A percentile compares a stretch with the other conserved stretches of the same genome.
These are phyloP conservation scores for Lipomyces yamanashiensis DNA, from an alignment of 805 yeast genomes.

Conservation along the genomic window DNA sequence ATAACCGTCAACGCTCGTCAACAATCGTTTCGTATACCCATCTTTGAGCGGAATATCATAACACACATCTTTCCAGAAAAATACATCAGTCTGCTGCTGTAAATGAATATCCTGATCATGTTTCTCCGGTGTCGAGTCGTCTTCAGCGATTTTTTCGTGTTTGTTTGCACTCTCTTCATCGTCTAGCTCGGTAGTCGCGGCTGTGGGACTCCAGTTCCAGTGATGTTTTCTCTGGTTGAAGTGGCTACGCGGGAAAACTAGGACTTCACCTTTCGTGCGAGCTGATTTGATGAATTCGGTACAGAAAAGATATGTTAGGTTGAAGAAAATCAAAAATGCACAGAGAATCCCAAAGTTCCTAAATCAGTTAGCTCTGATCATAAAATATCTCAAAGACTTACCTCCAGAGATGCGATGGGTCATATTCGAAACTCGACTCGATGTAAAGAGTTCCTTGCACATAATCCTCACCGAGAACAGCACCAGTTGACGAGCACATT, in stretches of 20 bases:
- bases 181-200: conserved; percentile 21
- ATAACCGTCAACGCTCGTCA: conserved; percentile 76
- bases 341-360: conserved; percentile 62
- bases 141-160: conserved; percentile 19
- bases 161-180: conserved; percentile 24
- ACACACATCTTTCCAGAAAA: conserved; percentile 78
- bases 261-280: conserved; percentile 33
- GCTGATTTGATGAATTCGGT: conserved; percentile 57
- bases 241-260: conserved; percentile 26
- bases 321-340: conserved; percentile 61
- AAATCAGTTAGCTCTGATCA: neutral
- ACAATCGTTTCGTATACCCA: conserved; percentile 59
- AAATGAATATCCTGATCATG: conserved; percentile 20
- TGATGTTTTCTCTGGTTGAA: conserved; percentile 8
- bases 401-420: conserved; percentile 58
- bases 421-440: conserved; percentile 51
- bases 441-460: conserved; percentile 62
- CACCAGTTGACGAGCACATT: conserved; percentile 62
- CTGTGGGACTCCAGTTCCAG: conserved; percentile 1
- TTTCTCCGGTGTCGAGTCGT: neutral
- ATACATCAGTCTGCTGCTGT: conserved; percentile 51
- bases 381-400: conserved; percentile 45
- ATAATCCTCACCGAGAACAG: conserved; percentile 54
- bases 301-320: conserved; percentile 56
- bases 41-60: conserved; percentile 68